Conservation (phyloP, 345 rosid species). For the Boechera retrofracta region DNA sequence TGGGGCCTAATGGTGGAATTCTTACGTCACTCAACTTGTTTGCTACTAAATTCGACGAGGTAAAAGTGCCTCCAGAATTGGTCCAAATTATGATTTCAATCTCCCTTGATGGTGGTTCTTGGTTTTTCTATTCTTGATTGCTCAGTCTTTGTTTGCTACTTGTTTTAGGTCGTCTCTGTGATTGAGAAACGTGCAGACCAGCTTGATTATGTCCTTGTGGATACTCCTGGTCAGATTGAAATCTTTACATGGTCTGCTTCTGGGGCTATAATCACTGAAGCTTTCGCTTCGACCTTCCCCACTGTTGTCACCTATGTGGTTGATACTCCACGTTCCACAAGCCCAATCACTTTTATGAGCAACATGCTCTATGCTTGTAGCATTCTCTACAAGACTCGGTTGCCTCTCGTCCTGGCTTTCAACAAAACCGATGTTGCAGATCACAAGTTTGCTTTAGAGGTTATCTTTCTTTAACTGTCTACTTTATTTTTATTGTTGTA, state of each 20-base stretch:
- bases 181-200: constrained; percentile 86
- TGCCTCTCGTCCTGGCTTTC: constrained; percentile 81
- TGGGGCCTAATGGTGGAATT: constrained; percentile 88
- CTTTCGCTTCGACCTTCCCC: constrained; percentile 88
- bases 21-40: constrained; percentile 79
- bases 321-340: constrained; percentile 83
- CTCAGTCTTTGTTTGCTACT: constrained; percentile 18
- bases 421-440: constrained; percentile 86
- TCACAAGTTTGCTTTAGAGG: constrained; percentile 86
- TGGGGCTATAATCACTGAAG: constrained; percentile 89
- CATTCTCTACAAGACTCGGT: constrained; percentile 79
- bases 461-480: constrained; percentile 24
- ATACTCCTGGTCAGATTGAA: constrained; percentile 93
- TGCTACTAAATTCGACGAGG: constrained; percentile 87
- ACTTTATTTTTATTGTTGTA: not conserved
- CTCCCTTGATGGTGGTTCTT: not conserved
- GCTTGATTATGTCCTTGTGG: constrained; percentile 87
- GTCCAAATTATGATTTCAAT: not conserved
- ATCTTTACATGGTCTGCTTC: constrained; percentile 96
- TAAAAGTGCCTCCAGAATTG: constrained; percentile 27
- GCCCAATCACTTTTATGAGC: constrained; percentile 83
- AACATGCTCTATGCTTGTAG: constrained; percentile 90
- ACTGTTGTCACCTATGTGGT: constrained; percentile 75
- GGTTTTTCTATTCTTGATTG: not conserved
- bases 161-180: constrained; percentile 62